These are phyloP conservation scores for Kodamaea suecica DNA, from an alignment of 1,139 yeast species.

Conservation along the genomic window DNA sequence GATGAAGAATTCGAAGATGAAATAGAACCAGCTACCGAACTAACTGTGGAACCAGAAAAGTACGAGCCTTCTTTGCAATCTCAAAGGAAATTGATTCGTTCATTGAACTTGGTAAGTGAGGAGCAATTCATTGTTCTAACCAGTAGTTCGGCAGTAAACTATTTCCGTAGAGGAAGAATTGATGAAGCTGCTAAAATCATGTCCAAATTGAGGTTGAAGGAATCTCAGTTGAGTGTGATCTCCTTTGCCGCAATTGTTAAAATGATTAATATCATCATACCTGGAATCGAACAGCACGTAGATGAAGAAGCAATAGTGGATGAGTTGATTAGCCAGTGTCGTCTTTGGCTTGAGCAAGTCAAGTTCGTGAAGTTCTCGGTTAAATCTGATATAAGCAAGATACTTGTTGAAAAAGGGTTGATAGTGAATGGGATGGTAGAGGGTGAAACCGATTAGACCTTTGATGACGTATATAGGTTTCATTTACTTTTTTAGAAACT, in stretches of 20 bases:
- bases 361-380: conserved; percentile 22
- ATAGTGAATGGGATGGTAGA: conserved; percentile 29
- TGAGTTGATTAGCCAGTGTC: conserved; percentile 6
- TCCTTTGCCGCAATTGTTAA: conserved; percentile 35
- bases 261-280: conserved; percentile 24
- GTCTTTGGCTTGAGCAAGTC: conserved; percentile 28
- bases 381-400: conserved; percentile 29
- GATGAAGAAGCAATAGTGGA: conserved; percentile 13
- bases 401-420: conserved; percentile 34
- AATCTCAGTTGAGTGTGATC: conserved; percentile 16
- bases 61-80: conserved; percentile 7
- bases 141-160: conserved; percentile 27
- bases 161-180: conserved; percentile 19
- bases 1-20: conserved; percentile 12
- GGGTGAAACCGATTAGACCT: background rate
- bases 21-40: conserved; percentile 8
- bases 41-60: background rate
- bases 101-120: conserved; percentile 34
- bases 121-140: conserved; percentile 36
- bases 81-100: conserved; percentile 23
- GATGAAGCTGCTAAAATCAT: conserved; percentile 24
- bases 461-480: background rate
- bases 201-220: conserved; percentile 23
- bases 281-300: conserved; percentile 18
- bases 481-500: no score